Evolutionary conservation across 2,329 filamentous ascomycete species (phyloP).

Genomic region (Harringtonia lauricola): DNA sequence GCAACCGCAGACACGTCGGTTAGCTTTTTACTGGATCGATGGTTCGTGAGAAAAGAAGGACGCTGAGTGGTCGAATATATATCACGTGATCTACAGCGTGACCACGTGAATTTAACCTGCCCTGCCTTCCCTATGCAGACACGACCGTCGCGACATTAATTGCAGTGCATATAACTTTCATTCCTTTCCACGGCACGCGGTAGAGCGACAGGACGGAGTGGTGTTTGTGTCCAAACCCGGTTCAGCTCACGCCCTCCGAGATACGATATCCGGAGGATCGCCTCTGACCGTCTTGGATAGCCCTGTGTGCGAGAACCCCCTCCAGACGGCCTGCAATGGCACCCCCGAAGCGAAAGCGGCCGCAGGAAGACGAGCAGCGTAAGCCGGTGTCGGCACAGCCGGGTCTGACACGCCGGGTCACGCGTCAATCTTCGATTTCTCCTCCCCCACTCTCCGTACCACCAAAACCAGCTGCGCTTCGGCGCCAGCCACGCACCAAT

Average conservation of each 20-base stretch:
- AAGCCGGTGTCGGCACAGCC: slow-evolving; percentile 1
- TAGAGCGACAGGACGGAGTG: too few species aligned
- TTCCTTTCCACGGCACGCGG: too few species aligned
- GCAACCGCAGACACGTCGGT: neutral
- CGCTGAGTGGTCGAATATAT: neutral
- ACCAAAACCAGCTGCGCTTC: slow-evolving; percentile 18
- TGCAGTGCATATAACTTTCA: too few species aligned
- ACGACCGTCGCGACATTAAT: too few species aligned
- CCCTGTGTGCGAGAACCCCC: too few species aligned
- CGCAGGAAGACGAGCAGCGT: slow-evolving; percentile 7
- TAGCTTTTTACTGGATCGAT: neutral
- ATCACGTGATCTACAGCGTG: neutral
- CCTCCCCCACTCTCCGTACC: slow-evolving; percentile 22
- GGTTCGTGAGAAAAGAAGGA: slow-evolving; percentile 1
- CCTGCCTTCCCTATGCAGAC: too few species aligned
- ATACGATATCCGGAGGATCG: too few species aligned
- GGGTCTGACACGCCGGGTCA: slow-evolving; percentile 18
- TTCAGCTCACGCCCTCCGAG: too few species aligned
- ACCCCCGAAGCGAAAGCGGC: slow-evolving; percentile 21
- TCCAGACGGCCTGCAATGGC: too few species aligned
- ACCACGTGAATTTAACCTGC: neutral
- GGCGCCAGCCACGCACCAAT: slow-evolving; percentile 13
- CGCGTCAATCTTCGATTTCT: slow-evolving; percentile 22
- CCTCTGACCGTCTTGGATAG: too few species aligned
- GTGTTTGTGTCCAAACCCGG: too few species aligned